These are phyloP conservation scores for Neofusicoccum sp. DNA, from an alignment of 2,329 filamentous ascomycete species.

Conservation along the genomic window DNA sequence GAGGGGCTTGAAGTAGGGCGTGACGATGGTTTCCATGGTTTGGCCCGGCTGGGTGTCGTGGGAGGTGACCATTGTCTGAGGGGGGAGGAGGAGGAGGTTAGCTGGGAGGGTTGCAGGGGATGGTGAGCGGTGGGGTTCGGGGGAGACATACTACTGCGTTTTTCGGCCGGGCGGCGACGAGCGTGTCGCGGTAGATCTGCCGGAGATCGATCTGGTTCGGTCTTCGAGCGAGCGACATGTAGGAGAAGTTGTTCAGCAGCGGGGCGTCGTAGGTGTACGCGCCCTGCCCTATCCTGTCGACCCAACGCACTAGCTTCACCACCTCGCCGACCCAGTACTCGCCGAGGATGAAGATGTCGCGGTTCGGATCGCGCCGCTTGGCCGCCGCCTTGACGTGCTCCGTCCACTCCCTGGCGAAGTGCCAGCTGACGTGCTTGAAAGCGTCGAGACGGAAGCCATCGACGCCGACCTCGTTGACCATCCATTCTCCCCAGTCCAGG, in stretches of 20 bases:
- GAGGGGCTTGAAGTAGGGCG: constrained; percentile 66
- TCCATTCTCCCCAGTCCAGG: constrained; percentile 66
- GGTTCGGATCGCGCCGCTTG: constrained; percentile 41
- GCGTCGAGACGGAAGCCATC: constrained; percentile 69
- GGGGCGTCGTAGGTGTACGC: constrained; percentile 66
- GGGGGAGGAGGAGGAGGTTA: not conserved
- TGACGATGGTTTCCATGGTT: constrained; percentile 61
- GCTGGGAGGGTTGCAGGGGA: no score
- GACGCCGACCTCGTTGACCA: constrained; percentile 59
- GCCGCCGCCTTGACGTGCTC: constrained; percentile 49
- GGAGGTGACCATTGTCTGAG: constrained; percentile 65
- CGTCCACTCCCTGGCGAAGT: constrained; percentile 65
- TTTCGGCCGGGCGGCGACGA: constrained; percentile 54
- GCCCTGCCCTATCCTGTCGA: constrained; percentile 55
- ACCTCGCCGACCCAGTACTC: constrained; percentile 67
- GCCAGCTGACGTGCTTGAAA: constrained; percentile 67
- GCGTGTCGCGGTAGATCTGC: constrained; percentile 58
- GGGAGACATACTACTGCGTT: constrained; percentile 54
- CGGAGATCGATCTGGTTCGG: constrained; percentile 55
- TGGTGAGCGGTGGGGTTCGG: not conserved
- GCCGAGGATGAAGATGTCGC: constrained; percentile 64
- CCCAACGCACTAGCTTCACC: constrained; percentile 55
- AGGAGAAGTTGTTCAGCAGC: constrained; percentile 65
- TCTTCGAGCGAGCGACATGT: constrained; percentile 51
- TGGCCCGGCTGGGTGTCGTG: constrained; percentile 69